Base-by-base conservation (phyloP, 768 basidiomycete genomes). In the Amanita muscaria region DNA sequence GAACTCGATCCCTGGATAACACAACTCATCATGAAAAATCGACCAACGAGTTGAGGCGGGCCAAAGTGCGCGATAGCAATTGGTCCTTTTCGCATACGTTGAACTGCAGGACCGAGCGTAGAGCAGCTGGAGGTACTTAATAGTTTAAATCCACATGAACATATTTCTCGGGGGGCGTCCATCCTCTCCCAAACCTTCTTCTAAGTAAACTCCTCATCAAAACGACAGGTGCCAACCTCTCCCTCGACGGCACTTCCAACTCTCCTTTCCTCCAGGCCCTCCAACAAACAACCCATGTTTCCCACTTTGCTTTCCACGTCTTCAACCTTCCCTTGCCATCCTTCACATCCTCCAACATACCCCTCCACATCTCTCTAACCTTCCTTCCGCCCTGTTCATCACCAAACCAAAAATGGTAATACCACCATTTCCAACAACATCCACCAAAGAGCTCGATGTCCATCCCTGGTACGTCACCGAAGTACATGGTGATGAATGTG, bases 401-500 rank as follows among this genome's bases (percentile, higher is more conserved):
- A 1, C 72, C 67, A 3, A 76, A 53, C 59, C 63, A 77, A 54
- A 67, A 79, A 42, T 74, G 67, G 49, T 74, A 76, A 46, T 76
- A 76, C 36, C 60, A 73, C 70, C 72, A 71, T 8, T 62, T 58
- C 2, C 53, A 41, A 14, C 70, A 67, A 41, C 74, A 76, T 12
- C 54, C 54, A 5, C 71, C 72, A n/a, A 65, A 57, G 18, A 54
- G 48, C 5, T 63, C 59, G 3, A 52, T 42, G 29, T 58, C 58
- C 35, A 53, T 42, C n/a, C 39, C 51, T 35, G 47, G 57, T 29
- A 32, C 42, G 46, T 50, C 50, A 16, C 48, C 32, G 11, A 39
- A 48, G 51, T 39, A 73, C 21, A 75, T 63, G 1, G 68, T 63
- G 18, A 73, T 53, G 54, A 78, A 60, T 15, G 68, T 67, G 3